Evolutionary conservation across 805 yeast species (phyloP).

Genomic region (Sugiyamaella qingdaonensis): DNA sequence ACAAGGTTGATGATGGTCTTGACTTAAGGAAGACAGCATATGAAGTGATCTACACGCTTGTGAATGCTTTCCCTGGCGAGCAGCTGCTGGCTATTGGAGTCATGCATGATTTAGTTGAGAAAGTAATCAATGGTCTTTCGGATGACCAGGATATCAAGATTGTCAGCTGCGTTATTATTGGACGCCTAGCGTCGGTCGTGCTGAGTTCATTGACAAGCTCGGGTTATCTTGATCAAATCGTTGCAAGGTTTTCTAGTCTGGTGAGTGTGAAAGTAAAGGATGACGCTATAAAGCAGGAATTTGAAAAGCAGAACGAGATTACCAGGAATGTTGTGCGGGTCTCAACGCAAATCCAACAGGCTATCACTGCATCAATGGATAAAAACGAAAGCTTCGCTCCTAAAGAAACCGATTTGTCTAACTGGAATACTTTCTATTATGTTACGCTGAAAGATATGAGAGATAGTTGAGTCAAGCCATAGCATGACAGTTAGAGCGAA

Average conservation of each 20-base stretch:
- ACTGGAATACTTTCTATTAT: conserved; percentile 12
- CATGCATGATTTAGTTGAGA: conserved; percentile 35
- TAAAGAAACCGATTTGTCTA: conserved; percentile 16
- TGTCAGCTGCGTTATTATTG: conserved; percentile 45
- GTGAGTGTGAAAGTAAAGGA: conserved; percentile 49
- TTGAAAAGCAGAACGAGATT: conserved; percentile 51
- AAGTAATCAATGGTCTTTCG: conserved; percentile 49
- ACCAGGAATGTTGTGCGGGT: conserved; percentile 34
- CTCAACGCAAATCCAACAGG: conserved; percentile 26
- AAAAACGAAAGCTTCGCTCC: conserved; percentile 12
- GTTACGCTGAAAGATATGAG: not conserved
- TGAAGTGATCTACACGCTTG: conserved; percentile 60
- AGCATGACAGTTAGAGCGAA: too few relatives aligned
- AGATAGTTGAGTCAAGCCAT: too few relatives aligned
- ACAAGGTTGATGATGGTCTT: conserved; percentile 72
- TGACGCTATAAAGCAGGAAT: conserved; percentile 64
- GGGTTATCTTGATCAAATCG: conserved; percentile 25
- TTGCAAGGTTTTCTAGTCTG: conserved; percentile 39
- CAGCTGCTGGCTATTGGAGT: conserved; percentile 27
- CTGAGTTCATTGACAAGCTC: conserved; percentile 23
- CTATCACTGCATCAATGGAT: conserved; percentile 8
- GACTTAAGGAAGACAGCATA: conserved; percentile 68
- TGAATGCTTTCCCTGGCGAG: conserved; percentile 29
- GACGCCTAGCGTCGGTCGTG: conserved; percentile 36
- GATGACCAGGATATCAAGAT: conserved; percentile 61